These are phyloP conservation scores for Aspergillus udagawae DNA, from an alignment of 2,329 filamentous ascomycete species.

Conservation along the genomic window DNA sequence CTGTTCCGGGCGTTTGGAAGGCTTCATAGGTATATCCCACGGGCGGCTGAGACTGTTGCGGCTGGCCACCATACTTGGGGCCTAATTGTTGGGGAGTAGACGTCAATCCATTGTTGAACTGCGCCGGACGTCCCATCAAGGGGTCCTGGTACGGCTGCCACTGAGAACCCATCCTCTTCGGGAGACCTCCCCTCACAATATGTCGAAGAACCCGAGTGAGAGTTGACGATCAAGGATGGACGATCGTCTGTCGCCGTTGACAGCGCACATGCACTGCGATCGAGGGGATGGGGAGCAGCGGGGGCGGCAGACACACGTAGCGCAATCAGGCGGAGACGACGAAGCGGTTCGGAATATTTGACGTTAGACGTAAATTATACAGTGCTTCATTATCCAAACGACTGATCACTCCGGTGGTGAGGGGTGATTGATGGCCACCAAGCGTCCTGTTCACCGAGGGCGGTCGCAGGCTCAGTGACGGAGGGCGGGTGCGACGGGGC, in stretches of 20 bases:
- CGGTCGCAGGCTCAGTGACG: constrained; percentile 13
- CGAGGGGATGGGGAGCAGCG: constrained; percentile 24
- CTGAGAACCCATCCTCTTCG: constrained; percentile 52
- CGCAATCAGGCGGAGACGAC: constrained; percentile 22
- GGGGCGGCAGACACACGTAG: constrained; percentile 25
- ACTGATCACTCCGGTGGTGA: constrained; percentile 9
- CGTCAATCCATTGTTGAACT: constrained; percentile 56
- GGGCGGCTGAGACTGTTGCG: constrained; percentile 49
- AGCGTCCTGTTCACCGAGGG: neutral
- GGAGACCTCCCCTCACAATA: constrained; percentile 8
- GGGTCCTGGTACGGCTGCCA: constrained; percentile 66
- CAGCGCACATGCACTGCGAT: constrained; percentile 29
- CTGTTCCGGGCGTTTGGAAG: constrained; percentile 50
- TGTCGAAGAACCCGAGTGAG: constrained; percentile 3
- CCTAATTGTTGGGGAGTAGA: constrained; percentile 47
- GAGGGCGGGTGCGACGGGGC: constrained; percentile 11
- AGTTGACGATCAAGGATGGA: constrained; percentile 8
- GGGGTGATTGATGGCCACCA: neutral
- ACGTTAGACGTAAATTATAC: constrained; percentile 15
- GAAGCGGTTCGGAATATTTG: constrained; percentile 22
- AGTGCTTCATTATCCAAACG: constrained; percentile 23
- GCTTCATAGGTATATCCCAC: constrained; percentile 65
- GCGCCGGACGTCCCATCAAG: constrained; percentile 57
- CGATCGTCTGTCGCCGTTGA: constrained; percentile 20
- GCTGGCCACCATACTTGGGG: constrained; percentile 47